phyloP scores from a whole-genome alignment of 2,329 filamentous ascomycete genomes.

The Cytospora chrysosperma region DNA sequence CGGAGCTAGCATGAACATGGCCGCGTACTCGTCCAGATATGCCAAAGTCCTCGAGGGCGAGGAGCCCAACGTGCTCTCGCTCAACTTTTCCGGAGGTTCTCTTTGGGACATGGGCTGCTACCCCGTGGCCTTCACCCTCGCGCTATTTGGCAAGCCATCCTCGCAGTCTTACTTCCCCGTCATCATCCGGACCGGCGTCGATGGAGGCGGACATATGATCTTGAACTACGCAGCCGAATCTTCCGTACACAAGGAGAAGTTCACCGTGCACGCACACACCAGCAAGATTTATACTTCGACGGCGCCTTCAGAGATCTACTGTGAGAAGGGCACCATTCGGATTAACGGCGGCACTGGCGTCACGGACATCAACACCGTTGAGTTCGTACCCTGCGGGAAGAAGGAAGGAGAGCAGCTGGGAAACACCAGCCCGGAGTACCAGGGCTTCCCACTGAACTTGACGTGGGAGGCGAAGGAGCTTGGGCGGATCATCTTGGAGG shows the following conservation, averaged over 20 bases:
- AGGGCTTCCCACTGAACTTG: slow-evolving; percentile 19
- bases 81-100: slow-evolving; percentile 18
- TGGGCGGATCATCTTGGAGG: slow-evolving; percentile 10
- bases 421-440: slow-evolving; percentile 18
- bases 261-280: slow-evolving; percentile 23
- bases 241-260: slow-evolving; percentile 21
- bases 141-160: slow-evolving; percentile 20
- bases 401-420: slow-evolving; percentile 22
- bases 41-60: slow-evolving; percentile 21
- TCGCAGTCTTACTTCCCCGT: slow-evolving; percentile 20
- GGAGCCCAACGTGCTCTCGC: slow-evolving; percentile 24
- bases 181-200: slow-evolving; percentile 22
- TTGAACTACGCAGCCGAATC: slow-evolving; percentile 13
- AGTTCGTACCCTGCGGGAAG: slow-evolving; percentile 15
- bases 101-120: slow-evolving; percentile 25
- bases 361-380: slow-evolving; percentile 22
- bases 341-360: slow-evolving; percentile 21
- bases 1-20: slow-evolving; percentile 22
- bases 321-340: slow-evolving; percentile 20
- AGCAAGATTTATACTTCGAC: slow-evolving; percentile 26
- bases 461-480: slow-evolving; percentile 23
- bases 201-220: slow-evolving; percentile 21
- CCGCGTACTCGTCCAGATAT: slow-evolving; percentile 17
- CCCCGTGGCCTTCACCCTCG: slow-evolving; percentile 18
- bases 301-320: slow-evolving; percentile 23